Percentiles rank a stretch among this genome's conserved stretches.
Conservation (phyloP, 2,329 filamentous ascomycete species). For the Fusarium transvaalense region DNA sequence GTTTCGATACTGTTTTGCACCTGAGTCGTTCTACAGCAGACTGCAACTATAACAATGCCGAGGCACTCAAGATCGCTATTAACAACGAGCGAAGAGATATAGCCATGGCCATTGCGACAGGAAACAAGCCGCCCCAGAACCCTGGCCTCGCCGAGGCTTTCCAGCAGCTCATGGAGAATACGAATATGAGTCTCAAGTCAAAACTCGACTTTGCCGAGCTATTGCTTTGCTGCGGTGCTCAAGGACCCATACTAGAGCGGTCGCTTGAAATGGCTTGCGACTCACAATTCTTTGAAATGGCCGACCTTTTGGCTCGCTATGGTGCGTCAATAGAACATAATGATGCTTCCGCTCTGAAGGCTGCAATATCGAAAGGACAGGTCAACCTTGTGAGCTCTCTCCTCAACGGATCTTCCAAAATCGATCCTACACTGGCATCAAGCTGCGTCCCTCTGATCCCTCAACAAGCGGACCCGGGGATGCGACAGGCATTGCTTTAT, state of each 20-base stretch:
- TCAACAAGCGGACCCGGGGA: conserved; percentile 60
- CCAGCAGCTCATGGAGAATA: conserved; percentile 59
- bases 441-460: conserved; percentile 64
- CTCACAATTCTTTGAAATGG: conserved; percentile 66
- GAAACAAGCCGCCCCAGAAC: conserved; percentile 63
- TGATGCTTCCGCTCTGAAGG: conserved; percentile 63
- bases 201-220: conserved; percentile 67
- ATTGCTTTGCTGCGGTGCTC: conserved; percentile 69
- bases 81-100: conserved; percentile 65
- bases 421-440: conserved; percentile 62
- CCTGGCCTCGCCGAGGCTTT: conserved; percentile 65
- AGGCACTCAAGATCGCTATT: conserved; percentile 65
- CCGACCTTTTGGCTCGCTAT: conserved; percentile 64
- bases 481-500: conserved; percentile 59
- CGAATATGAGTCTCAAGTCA: conserved; percentile 61
- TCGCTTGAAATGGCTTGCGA: conserved; percentile 64
- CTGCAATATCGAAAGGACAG: conserved; percentile 60
- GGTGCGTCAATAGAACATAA: conserved; percentile 68
- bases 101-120: conserved; percentile 66
- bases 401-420: conserved; percentile 57
- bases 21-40: conserved; percentile 67
- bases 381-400: conserved; percentile 62
- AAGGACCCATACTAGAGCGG: conserved; percentile 62
- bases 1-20: conserved; percentile 62
- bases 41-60: conserved; percentile 63